Percentiles rank a stretch among this genome's conserved stretches.
These are phyloP conservation scores for Albatrellus ellisii DNA, from an alignment of 768 basidiomycete genomes.

Conservation along the genomic window DNA sequence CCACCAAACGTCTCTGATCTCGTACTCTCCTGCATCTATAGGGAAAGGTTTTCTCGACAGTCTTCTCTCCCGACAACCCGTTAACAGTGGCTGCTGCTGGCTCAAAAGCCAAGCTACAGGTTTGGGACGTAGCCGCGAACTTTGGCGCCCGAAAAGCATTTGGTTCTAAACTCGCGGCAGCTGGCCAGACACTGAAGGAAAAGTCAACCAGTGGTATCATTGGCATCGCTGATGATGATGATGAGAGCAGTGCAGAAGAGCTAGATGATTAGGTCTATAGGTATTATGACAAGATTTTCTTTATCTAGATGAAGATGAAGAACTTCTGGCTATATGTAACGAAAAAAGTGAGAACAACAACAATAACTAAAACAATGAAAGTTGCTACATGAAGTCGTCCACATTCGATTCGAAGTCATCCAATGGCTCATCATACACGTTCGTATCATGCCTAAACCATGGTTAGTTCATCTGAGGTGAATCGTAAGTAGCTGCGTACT, in stretches of 20 bases:
- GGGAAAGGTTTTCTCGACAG: slow-evolving; percentile 93
- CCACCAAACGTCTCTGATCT: background rate
- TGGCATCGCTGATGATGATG: slow-evolving; percentile 56
- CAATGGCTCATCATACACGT: slow-evolving; percentile 73
- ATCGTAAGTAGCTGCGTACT: slow-evolving; percentile 27
- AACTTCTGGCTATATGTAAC: background rate
- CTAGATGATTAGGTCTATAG: too few species aligned
- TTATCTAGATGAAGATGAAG: background rate
- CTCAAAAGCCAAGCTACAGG: slow-evolving; percentile 83
- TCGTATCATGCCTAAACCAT: slow-evolving; percentile 55
- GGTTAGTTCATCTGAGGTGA: slow-evolving; percentile 7
- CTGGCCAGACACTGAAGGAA: slow-evolving; percentile 57
- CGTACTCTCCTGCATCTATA: slow-evolving; percentile 19
- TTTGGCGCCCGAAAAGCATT: slow-evolving; percentile 75
- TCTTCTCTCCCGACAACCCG: slow-evolving; percentile 90
- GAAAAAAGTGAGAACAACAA: slow-evolving; percentile 3
- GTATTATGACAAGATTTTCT: background rate
- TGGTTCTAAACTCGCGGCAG: slow-evolving; percentile 58
- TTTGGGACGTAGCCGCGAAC: slow-evolving; percentile 91
- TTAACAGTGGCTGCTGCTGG: slow-evolving; percentile 91
- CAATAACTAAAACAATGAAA: slow-evolving; percentile 4
- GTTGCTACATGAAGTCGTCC: slow-evolving; percentile 84
- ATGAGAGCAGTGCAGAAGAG: slow-evolving; percentile 41
- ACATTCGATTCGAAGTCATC: slow-evolving; percentile 71
- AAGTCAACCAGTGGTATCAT: slow-evolving; percentile 54